Evolutionary conservation across 352 stramenopile genomes (phyloP).

Genomic region (Phytophthora macrochlamydospora): DNA sequence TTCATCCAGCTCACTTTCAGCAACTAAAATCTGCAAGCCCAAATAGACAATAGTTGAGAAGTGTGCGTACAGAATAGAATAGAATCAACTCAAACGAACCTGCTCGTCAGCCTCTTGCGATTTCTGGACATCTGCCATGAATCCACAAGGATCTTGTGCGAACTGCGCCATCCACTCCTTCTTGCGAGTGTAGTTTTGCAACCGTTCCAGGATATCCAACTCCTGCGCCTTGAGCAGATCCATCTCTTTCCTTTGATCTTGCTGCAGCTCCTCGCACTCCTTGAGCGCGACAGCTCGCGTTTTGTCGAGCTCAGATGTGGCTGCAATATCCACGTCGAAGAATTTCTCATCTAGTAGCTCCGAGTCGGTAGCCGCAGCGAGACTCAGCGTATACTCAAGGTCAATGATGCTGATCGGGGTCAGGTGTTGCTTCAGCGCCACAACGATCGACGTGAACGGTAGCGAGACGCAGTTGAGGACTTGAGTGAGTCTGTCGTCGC

Average conservation of each 20-base stretch:
- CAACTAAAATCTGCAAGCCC: constrained; percentile 47
- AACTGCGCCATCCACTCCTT: constrained; percentile 79
- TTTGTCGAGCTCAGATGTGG: constrained; percentile 55
- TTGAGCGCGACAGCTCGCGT: constrained; percentile 38
- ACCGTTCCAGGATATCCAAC: constrained; percentile 50
- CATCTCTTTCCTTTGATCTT: constrained; percentile 71
- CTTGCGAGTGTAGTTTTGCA: constrained; percentile 55
- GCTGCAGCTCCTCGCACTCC: constrained; percentile 67
- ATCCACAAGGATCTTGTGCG: constrained; percentile 62
- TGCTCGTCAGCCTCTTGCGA: constrained; percentile 68
- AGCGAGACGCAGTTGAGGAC: constrained; percentile 74
- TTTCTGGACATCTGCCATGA: constrained; percentile 59
- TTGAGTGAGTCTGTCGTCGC: constrained; percentile 53
- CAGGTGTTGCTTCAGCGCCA: constrained; percentile 70
- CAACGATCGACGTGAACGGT: constrained; percentile 71
- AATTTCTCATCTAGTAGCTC: constrained; percentile 57
- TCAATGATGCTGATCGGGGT: constrained; percentile 56
- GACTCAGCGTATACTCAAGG: constrained; percentile 67
- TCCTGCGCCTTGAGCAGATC: constrained; percentile 65
- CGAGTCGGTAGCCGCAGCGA: constrained; percentile 32
- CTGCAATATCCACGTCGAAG: constrained; percentile 64
- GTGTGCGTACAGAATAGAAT: too few relatives aligned
- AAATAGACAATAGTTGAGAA: too few relatives aligned
- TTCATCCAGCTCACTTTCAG: constrained; percentile 69
- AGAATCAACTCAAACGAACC: constrained; percentile 25